Evolutionary conservation across 495 filamentous ascomycete genomes (phyloP).

Genomic region (Saxophila tyrrhenica): DNA sequence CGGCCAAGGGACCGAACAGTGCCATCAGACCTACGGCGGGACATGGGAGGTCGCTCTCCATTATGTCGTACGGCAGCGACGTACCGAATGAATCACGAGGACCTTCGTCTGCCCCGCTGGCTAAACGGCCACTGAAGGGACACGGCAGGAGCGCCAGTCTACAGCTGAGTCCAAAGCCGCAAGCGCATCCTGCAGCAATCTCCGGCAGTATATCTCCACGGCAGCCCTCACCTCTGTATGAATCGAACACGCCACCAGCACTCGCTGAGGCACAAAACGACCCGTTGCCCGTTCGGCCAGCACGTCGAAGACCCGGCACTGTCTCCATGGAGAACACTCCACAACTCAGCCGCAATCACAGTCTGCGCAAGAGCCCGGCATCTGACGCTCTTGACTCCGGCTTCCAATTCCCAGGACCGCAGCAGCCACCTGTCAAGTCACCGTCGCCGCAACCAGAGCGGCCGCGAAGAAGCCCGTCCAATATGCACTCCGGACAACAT

Average conservation of each 20-base stretch:
- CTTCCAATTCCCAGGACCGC: conserved; percentile 57
- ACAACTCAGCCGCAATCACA: conserved; percentile 5
- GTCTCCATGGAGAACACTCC: conserved; percentile 14
- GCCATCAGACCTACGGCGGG: conserved; percentile 30
- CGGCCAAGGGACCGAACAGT: conserved; percentile 12
- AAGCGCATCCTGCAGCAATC: background rate
- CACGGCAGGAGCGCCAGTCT: conserved; percentile 78
- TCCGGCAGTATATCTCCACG: conserved; percentile 1
- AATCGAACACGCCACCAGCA: conserved; percentile 11
- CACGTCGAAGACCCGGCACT: conserved; percentile 10
- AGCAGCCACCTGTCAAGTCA: conserved; percentile 7
- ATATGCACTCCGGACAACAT: conserved; percentile 18
- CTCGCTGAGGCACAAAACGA: background rate
- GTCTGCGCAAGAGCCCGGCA: background rate
- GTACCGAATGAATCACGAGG: conserved; percentile 1
- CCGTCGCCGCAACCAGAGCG: conserved; percentile 13
- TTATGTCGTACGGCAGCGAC: conserved; percentile 74
- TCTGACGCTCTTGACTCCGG: background rate
- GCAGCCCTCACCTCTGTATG: conserved; percentile 21
- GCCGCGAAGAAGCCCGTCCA: conserved; percentile 6
- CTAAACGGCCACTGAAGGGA: conserved; percentile 44
- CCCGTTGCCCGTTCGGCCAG: conserved; percentile 3
- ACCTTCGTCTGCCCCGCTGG: conserved; percentile 7
- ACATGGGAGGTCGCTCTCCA: conserved; percentile 80
- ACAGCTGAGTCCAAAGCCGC: conserved; percentile 50